A percentile compares a stretch with the other conserved stretches of the same genome.
phyloP scores from a whole-genome alignment of 257 asterid genomes.

The Gardenia jasminoides region DNA sequence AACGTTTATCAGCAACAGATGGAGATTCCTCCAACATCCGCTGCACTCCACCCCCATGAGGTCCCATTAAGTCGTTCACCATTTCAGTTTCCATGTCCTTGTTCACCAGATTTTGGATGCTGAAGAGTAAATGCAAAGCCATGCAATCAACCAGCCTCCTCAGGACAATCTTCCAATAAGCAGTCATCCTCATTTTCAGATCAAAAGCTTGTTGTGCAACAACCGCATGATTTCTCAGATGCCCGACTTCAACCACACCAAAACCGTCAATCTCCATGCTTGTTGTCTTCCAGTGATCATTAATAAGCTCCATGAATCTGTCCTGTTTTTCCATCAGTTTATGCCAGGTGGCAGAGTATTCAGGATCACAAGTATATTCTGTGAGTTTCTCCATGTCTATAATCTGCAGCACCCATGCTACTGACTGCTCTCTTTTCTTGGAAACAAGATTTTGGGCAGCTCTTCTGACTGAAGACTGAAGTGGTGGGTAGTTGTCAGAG shows the following conservation, averaged over 20 bases:
- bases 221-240: constrained; percentile 8
- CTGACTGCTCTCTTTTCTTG: constrained; percentile 20
- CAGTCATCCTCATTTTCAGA: constrained; percentile 28
- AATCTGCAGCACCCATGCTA: constrained; percentile 21
- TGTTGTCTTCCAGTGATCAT: neutral
- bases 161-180: constrained; percentile 36
- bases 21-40: constrained; percentile 34
- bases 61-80: constrained; percentile 19
- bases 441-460: constrained; percentile 12
- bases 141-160: constrained; percentile 32
- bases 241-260: constrained; percentile 18
- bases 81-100: constrained; percentile 32
- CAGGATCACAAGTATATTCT: constrained; percentile 22
- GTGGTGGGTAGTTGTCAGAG: constrained; percentile 11
- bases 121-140: constrained; percentile 30
- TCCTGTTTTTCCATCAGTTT: constrained; percentile 12
- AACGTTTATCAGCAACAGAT: constrained; percentile 23
- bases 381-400: constrained; percentile 26
- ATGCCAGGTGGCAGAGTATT: constrained; percentile 1
- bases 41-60: constrained; percentile 21
- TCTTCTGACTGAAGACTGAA: neutral
- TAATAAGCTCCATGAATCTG: constrained; percentile 11
- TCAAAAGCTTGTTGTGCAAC: constrained; percentile 31
- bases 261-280: constrained; percentile 17
- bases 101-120: constrained; percentile 25